A percentile compares a stretch with the other conserved stretches of the same genome.
Evolutionary conservation across 225 moss, liverwort and hornwort species (phyloP).

Genomic region (Physcomitrellopsis africana): DNA sequence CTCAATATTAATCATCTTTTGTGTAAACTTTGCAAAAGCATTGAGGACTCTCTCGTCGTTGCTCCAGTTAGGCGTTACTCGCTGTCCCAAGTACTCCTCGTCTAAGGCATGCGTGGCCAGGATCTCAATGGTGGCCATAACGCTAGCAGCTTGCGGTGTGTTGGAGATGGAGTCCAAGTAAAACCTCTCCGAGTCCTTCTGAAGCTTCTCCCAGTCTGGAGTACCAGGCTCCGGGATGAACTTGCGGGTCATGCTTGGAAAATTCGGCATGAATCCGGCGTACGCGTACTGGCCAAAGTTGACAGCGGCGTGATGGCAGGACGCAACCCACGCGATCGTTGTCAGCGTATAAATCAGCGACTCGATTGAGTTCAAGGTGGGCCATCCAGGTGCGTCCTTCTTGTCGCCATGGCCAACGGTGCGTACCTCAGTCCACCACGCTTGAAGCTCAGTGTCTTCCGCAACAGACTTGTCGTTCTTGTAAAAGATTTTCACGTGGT

Average conservation of each 20-base stretch:
- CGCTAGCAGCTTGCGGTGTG: conserved; percentile 29
- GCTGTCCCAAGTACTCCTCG: conserved; percentile 71
- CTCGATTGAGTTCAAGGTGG: conserved; percentile 41
- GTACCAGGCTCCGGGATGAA: conserved; percentile 60
- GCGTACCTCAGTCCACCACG: conserved; percentile 72
- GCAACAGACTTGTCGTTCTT: conserved; percentile 44
- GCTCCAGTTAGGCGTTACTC: conserved; percentile 54
- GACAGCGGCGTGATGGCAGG: conserved; percentile 71
- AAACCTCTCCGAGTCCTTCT: conserved; percentile 47
- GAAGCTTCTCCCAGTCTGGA: conserved; percentile 41
- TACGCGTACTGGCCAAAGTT: conserved; percentile 85
- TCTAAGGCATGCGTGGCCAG: conserved; percentile 67
- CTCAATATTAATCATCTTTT: conserved; percentile 30
- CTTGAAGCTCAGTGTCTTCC: conserved; percentile 62
- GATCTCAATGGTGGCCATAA: conserved; percentile 67
- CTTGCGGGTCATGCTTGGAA: conserved; percentile 49
- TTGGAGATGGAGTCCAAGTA: conserved; percentile 49
- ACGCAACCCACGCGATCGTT: conserved; percentile 71
- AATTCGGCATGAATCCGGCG: conserved; percentile 61
- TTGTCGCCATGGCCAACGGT: conserved; percentile 65
- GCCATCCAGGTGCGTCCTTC: conserved; percentile 65
- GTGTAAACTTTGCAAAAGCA: conserved; percentile 39
- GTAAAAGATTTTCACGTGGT: conserved; percentile 64
- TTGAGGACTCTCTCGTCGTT: conserved; percentile 41
- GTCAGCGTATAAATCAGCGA: conserved; percentile 49